Evolutionary conservation across 257 asterid genomes (phyloP).

Genomic region (Euphrasia confusa): DNA sequence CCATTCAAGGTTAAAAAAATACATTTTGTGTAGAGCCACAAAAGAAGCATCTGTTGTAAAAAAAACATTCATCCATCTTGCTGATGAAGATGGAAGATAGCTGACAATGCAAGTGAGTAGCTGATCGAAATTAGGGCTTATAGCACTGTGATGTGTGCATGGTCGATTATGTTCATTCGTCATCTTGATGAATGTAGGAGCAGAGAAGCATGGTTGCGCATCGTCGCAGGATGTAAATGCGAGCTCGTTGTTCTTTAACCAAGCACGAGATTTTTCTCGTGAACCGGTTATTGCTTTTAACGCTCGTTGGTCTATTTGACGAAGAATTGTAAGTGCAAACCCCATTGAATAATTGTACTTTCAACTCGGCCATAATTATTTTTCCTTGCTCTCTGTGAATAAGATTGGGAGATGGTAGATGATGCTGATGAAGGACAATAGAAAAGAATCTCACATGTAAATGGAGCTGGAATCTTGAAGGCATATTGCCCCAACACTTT

Average conservation of each 20-base stretch:
- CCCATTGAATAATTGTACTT: conserved; percentile 21
- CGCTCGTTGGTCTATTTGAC: conserved; percentile 37
- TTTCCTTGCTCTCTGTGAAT: no score
- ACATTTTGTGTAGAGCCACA: no score
- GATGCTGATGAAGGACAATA: not conserved
- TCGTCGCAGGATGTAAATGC: conserved; percentile 77
- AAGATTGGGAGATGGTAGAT: not conserved
- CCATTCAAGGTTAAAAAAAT: no score
- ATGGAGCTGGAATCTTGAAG: conserved; percentile 65
- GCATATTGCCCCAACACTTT: conserved; percentile 3
- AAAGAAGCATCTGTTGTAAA: no score
- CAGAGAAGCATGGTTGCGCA: conserved; percentile 86
- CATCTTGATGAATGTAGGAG: conserved; percentile 65
- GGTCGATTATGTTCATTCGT: conserved; percentile 18
- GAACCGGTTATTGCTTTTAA: conserved; percentile 30
- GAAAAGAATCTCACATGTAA: conserved; percentile 48
- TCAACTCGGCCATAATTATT: conserved; percentile 35
- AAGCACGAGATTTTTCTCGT: conserved; percentile 57
- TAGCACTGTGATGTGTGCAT: no score
- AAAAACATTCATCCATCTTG: no score
- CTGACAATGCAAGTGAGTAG: no score
- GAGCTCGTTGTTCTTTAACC: conserved; percentile 65
- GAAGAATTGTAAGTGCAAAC: not conserved
- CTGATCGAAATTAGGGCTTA: no score
- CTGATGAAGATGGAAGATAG: no score